phyloP scores from a whole-genome alignment of 78 protist genomes.

The Bigelowiella natans region DNA sequence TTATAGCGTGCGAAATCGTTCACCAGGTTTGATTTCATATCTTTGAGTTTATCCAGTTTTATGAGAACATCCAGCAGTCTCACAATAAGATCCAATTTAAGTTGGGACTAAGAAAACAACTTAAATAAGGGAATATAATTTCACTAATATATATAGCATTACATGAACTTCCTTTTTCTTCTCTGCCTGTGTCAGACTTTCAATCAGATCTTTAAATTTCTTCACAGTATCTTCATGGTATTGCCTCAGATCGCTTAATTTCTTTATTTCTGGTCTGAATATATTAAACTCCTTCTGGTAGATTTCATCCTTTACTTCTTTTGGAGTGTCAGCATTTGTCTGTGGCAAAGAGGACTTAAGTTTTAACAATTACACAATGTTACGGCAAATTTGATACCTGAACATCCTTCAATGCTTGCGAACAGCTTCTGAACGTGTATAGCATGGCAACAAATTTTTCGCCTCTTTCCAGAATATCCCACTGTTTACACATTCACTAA shows the following conservation, averaged over 20 bases:
- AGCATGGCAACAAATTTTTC: background rate
- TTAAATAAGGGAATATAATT: background rate
- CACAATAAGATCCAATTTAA: background rate
- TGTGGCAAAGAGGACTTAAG: background rate
- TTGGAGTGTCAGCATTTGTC: background rate
- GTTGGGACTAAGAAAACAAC: background rate
- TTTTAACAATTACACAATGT: too few species aligned
- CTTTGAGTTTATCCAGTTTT: background rate
- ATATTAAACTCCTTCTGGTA: background rate
- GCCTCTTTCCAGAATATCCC: background rate
- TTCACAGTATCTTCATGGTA: background rate
- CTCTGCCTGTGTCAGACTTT: background rate
- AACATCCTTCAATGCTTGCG: background rate
- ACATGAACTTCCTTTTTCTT: background rate
- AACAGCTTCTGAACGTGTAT: background rate
- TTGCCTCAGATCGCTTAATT: background rate
- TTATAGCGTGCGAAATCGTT: conserved; percentile 21
- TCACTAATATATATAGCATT: background rate
- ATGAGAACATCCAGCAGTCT: background rate
- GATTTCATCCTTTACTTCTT: background rate
- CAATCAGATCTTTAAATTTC: background rate
- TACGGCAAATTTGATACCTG: too few species aligned
- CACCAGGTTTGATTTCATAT: background rate
- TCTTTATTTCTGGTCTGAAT: background rate
- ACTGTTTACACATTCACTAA: background rate